phyloP scores from a whole-genome alignment of 768 basidiomycete genomes.

The Kwoniella heveanensis region DNA sequence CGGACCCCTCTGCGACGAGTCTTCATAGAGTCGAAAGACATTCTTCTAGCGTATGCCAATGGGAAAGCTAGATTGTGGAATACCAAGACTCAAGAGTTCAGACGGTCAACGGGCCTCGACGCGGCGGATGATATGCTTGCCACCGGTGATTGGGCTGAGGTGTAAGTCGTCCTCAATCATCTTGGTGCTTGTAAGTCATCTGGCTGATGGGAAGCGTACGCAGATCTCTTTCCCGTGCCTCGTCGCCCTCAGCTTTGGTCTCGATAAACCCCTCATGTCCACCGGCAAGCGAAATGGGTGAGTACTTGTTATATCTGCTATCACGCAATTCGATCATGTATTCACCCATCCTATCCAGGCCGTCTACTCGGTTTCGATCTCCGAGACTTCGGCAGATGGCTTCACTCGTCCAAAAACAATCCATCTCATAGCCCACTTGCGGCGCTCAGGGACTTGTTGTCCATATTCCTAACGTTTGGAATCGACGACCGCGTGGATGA shows the following conservation, averaged over 20 bases:
- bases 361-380: conserved; percentile 29
- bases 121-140: conserved; percentile 74
- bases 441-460: conserved; percentile 66
- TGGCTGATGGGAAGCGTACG: neutral
- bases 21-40: conserved; percentile 68
- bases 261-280: neutral
- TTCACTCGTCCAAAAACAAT: conserved; percentile 44
- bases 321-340: neutral
- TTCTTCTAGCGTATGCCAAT: conserved; percentile 75
- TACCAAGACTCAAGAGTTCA: conserved; percentile 74
- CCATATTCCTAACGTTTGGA: conserved; percentile 69
- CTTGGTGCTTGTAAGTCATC: neutral
- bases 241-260: neutral
- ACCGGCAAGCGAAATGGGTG: neutral
- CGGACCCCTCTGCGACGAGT: conserved; percentile 67
- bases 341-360: conserved; percentile 17
- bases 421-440: conserved; percentile 56
- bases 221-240: neutral
- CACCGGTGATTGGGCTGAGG: conserved; percentile 72
- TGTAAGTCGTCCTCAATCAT: conserved; percentile 60
- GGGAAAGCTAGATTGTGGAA: conserved; percentile 86
- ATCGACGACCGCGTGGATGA: conserved; percentile 71
- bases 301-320: neutral
- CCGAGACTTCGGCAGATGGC: conserved; percentile 18
- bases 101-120: conserved; percentile 74